Conservation (phyloP, 78 protist genomes). For the Bigelowiella natans region DNA sequence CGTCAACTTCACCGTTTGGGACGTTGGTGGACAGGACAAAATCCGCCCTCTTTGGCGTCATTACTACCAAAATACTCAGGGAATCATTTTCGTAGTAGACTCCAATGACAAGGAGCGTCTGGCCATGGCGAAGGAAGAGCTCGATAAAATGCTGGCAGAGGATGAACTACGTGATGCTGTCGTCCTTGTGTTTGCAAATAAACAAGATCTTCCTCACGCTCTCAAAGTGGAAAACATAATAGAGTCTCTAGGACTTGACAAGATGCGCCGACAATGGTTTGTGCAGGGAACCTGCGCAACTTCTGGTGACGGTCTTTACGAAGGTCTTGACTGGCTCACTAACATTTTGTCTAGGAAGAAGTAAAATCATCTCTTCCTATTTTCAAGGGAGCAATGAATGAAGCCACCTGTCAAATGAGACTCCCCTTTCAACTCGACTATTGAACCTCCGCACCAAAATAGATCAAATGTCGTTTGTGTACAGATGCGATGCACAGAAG, state of each 20-base stretch:
- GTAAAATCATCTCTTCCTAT: no score
- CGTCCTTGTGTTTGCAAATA: slow-evolving; percentile 8
- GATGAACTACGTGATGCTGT: no score
- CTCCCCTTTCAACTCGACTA: no score
- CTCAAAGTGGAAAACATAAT: no score
- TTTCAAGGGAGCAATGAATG: no score
- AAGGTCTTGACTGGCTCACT: slow-evolving; percentile 35
- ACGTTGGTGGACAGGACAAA: slow-evolving; percentile 91
- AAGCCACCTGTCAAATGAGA: no score
- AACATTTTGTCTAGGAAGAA: no score
- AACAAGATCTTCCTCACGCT: slow-evolving; percentile 15
- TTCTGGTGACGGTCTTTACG: slow-evolving; percentile 22
- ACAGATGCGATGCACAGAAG: no score
- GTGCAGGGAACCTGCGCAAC: slow-evolving; percentile 28
- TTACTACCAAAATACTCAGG: slow-evolving; percentile 21
- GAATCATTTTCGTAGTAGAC: slow-evolving; percentile 27
- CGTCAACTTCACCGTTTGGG: slow-evolving; percentile 61
- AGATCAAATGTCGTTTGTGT: no score
- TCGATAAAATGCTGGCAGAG: background rate
- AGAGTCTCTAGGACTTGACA: no score
- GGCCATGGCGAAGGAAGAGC: slow-evolving; percentile 36
- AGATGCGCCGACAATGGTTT: slow-evolving; percentile 26
- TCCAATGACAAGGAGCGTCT: slow-evolving; percentile 8
- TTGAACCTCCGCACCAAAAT: no score
- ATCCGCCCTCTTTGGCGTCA: slow-evolving; percentile 81